Evolutionary conservation across 495 filamentous ascomycete genomes (phyloP).

Genomic region (Thozetella sp.): DNA sequence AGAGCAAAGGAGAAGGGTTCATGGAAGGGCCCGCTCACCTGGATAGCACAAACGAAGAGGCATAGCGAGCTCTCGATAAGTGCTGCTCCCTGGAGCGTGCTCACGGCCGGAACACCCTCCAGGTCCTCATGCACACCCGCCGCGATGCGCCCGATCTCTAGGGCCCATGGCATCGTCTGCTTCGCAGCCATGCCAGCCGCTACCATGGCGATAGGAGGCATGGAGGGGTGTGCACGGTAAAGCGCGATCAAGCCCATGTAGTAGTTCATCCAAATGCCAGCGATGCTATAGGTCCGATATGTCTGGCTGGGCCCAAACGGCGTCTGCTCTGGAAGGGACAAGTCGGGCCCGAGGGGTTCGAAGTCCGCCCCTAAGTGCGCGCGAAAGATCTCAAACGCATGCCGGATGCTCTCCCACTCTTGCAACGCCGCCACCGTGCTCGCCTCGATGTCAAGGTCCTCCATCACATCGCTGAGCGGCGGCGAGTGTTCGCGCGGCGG

Average conservation of each 20-base stretch:
- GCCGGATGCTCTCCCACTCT: constrained; percentile 78
- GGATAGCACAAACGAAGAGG: constrained; percentile 54
- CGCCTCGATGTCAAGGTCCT: constrained; percentile 52
- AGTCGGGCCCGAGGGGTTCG: constrained; percentile 74
- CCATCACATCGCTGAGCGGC: constrained; percentile 25
- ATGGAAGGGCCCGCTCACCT: neutral
- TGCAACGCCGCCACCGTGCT: constrained; percentile 69
- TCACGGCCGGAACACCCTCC: constrained; percentile 60
- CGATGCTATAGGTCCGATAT: constrained; percentile 85
- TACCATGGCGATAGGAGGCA: constrained; percentile 90
- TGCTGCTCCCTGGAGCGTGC: constrained; percentile 78
- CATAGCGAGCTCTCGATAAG: constrained; percentile 79
- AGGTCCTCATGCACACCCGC: constrained; percentile 76
- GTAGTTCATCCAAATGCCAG: constrained; percentile 81
- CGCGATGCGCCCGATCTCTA: constrained; percentile 77
- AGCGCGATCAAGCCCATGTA: constrained; percentile 80
- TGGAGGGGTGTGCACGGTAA: constrained; percentile 77
- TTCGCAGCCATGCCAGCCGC: constrained; percentile 73
- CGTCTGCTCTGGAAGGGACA: constrained; percentile 52
- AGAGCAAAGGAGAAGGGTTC: neutral
- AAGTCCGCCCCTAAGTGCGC: constrained; percentile 74
- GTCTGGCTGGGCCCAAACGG: constrained; percentile 84
- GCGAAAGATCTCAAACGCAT: constrained; percentile 68
- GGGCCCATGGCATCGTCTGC: constrained; percentile 68
- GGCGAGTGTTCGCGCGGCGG: constrained; percentile 37